phyloP scores from a whole-genome alignment of 2,329 filamentous ascomycete genomes.

The Fusarium sp. region DNA sequence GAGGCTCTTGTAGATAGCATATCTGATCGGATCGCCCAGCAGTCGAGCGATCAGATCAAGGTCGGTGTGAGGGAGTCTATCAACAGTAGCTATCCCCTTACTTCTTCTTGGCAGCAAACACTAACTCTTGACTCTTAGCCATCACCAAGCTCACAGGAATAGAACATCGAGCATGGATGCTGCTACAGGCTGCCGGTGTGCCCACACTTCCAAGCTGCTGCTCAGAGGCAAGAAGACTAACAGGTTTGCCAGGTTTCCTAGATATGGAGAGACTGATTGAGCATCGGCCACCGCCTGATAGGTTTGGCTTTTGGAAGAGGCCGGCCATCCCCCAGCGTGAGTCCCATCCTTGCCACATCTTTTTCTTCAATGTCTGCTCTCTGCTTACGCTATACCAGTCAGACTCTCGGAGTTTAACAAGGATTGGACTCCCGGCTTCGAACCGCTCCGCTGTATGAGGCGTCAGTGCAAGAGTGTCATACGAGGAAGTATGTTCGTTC shows the following conservation, averaged over 20 bases:
- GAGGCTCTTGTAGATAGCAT: conserved; percentile 18
- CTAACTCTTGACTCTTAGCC: conserved; percentile 1
- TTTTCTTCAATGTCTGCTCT: too few relatives aligned
- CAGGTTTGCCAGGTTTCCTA: conserved; percentile 14
- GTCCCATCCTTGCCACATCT: not conserved
- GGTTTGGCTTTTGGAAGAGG: conserved; percentile 31
- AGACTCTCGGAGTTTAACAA: conserved; percentile 15
- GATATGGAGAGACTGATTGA: conserved; percentile 39
- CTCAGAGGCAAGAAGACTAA: not conserved
- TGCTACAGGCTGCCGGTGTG: conserved; percentile 33
- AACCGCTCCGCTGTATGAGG: conserved; percentile 27
- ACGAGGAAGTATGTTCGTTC: conserved; percentile 36
- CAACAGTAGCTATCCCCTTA: conserved; percentile 4
- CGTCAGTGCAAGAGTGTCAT: conserved; percentile 27
- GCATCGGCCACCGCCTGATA: conserved; percentile 31
- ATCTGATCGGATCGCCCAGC: conserved; percentile 23
- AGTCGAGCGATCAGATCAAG: conserved; percentile 25
- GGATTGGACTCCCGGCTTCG: conserved; percentile 26
- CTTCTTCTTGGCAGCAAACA: accelerated
- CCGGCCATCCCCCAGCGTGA: conserved; percentile 38
- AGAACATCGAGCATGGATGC: conserved; percentile 32
- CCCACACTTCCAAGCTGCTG: too few relatives aligned
- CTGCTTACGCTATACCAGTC: conserved; percentile 9
- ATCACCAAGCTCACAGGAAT: conserved; percentile 17
- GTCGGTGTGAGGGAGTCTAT: conserved; percentile 25